A percentile compares a stretch with the other conserved stretches of the same genome.
phyloP scores from a whole-genome alignment of 352 stramenopile genomes.

The Globisporangium takayamanum region DNA sequence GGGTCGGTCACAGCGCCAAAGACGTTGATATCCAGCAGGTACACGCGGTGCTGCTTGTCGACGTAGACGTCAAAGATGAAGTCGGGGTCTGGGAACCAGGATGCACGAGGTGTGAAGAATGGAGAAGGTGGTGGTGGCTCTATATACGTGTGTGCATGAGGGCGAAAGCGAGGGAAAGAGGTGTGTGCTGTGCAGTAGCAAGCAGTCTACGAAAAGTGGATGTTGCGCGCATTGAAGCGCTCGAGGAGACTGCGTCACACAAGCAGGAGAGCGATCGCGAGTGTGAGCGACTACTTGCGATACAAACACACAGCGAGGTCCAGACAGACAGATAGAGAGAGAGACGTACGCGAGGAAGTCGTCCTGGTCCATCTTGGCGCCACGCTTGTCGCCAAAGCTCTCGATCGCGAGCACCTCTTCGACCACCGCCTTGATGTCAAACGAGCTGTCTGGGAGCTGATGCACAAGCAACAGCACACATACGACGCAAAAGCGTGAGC shows the following conservation, averaged over 20 bases:
- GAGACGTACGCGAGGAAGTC: slow-evolving; percentile 92
- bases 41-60: slow-evolving; percentile 89
- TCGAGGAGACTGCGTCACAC: slow-evolving; percentile 73
- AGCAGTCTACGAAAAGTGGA: slow-evolving; percentile 91
- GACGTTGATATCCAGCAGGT: slow-evolving; percentile 94
- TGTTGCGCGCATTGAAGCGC: slow-evolving; percentile 94
- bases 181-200: background rate
- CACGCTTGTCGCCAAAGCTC: slow-evolving; percentile 83
- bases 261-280: no score
- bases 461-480: slow-evolving; percentile 1
- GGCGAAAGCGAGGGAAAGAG: background rate
- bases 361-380: slow-evolving; percentile 96
- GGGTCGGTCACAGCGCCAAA: slow-evolving; percentile 89
- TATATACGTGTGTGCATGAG: background rate
- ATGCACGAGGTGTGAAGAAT: no score
- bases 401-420: slow-evolving; percentile 92
- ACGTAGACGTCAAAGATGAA: slow-evolving; percentile 94
- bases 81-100: slow-evolving; percentile 61
- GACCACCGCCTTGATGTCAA: slow-evolving; percentile 91
- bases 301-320: no score
- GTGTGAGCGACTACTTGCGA: background rate
- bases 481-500: background rate
- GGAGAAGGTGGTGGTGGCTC: no score
- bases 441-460: slow-evolving; percentile 59
- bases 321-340: background rate